Base-by-base conservation (phyloP, 2,329 filamentous ascomycete species). In the Botrytis galanthina region DNA sequence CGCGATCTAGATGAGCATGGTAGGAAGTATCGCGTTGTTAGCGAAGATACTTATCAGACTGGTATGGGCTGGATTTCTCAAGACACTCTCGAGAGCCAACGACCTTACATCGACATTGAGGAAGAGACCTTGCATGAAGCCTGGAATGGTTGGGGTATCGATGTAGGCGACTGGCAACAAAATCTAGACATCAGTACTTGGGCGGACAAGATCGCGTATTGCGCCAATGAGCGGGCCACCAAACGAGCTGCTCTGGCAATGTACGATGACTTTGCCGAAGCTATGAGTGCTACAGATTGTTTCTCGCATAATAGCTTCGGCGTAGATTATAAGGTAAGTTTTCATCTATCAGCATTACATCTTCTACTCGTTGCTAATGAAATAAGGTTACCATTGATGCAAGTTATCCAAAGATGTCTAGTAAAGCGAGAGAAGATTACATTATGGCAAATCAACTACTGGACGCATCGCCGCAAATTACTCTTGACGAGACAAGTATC, bases 31-130 rank as follows among this genome's bases (percentile, higher is more conserved):
- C 90, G 95, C 37, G 92, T 97, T 18, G 86, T 95, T 70, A 99
- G 96, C 80, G 85, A 93, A 79, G 88, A 89, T 70, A 97, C 95
- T 0, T 98, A 97, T 79, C 83, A 87, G 46, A 82, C 85, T 16
- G 93, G 92, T 26, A 96, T 98, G 92, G 94, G 93, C 59, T 89
- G 90, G 87, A 82, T 94, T 42, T 88, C 87, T 66, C 88, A 90
- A 73, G 92, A 95, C 78, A 82, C 86, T 4, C 81, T 85, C 18
- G 74, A 83, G 46, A 80, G 83, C 60, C 78, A 82, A 6, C 77
- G 81, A 69, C 75, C 81, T 64, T 79, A 79, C 51, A 82, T 84
- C 37, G 84, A 85, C 37, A 84, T 84, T 20, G 88, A 92, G 74
- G 87, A 91, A 68, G 90, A 93, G 77, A 82, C 91, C 4, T 82